Base-by-base conservation (phyloP, 139 green algal genomes). In the Chlorella vulgaris region DNA sequence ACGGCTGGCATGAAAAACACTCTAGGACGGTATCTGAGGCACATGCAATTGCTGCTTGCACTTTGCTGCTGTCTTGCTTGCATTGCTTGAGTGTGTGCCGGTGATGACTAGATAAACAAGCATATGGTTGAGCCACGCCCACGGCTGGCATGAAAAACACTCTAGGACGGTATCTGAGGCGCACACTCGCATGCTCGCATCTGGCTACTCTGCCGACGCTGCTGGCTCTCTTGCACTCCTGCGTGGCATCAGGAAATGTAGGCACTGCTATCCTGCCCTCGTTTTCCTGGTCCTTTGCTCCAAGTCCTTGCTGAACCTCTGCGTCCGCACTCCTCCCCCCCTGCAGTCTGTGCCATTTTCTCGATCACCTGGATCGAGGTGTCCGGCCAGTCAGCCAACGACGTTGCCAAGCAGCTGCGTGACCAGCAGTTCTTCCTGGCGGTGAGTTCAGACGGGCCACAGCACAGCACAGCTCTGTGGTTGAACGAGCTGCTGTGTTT, bases 331-430 rank as follows among this genome's bases (percentile, higher is more conserved):
- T 1, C 35, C 4, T 33, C 7, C 19, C 36, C 19, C 1, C 69
- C 18, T 42, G 19, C 53, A 79, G 96, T 96, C 21, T 99, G 96
- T 87, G 96, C 96, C 4, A 86, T 99, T n/a, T 99, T 99, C 90
- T 99, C 96, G 83, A 99, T 99, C 92, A 99, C 96, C 43, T 99
- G 97, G 97, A 99, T 99, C 81, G 97, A 99, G 91, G 95, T 99
- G n/a, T 97, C 92, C 0, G 97, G 97, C 47, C 96, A 94, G 50
- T 95, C 87, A 42, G 95, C 97, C 36, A 88, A 78, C 68, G 97
- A 99, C 79, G 97, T 99, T 4, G 97, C 97, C 39, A 98, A 97
- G 91, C 94, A 99, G 91, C 94, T 99, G 73, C 96, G 96, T 83
- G 94, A 98, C 83, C 94, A 98, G 93, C 90, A 97, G 87, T 96